A percentile compares a stretch with the other conserved stretches of the same genome.
Conservation (phyloP, 192 early-diverging fungal species). For the Coemansia sp. region DNA sequence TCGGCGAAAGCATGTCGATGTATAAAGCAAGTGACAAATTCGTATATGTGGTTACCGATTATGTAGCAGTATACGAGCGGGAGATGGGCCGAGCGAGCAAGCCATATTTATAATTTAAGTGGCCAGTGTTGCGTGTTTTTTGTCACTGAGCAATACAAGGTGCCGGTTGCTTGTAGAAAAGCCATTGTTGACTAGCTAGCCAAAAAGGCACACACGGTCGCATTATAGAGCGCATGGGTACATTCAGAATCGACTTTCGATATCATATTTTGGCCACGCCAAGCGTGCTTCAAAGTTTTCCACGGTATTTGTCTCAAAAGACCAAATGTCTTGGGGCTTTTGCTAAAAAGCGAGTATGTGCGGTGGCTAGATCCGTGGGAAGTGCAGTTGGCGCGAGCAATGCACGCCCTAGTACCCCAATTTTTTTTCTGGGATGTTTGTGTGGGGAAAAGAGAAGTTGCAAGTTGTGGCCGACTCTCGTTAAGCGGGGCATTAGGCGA, state of each 20-base stretch:
- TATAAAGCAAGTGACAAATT: neutral
- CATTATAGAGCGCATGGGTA: neutral
- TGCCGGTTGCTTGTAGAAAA: neutral
- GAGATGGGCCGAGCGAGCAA: neutral
- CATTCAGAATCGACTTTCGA: constrained; percentile 1
- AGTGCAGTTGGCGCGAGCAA: neutral
- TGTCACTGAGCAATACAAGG: neutral
- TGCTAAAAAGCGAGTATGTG: neutral
- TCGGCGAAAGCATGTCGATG: neutral
- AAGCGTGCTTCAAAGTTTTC: neutral
- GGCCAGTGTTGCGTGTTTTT: neutral
- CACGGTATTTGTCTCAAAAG: neutral
- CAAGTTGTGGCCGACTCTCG: neutral
- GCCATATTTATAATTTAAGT: neutral
- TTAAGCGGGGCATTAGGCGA: neutral
- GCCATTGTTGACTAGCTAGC: neutral
- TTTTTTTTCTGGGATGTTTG: neutral
- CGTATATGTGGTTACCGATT: neutral
- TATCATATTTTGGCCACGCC: neutral
- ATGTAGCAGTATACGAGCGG: neutral
- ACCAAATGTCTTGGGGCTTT: neutral
- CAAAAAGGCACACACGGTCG: neutral
- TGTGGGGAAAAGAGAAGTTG: neutral
- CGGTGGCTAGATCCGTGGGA: neutral
- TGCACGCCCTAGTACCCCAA: neutral